Evolutionary conservation across 2,329 filamentous ascomycete genomes (phyloP), one percentile per base, ranked within the genome.

Genomic region (Aspergillus novoparasiticus): DNA sequence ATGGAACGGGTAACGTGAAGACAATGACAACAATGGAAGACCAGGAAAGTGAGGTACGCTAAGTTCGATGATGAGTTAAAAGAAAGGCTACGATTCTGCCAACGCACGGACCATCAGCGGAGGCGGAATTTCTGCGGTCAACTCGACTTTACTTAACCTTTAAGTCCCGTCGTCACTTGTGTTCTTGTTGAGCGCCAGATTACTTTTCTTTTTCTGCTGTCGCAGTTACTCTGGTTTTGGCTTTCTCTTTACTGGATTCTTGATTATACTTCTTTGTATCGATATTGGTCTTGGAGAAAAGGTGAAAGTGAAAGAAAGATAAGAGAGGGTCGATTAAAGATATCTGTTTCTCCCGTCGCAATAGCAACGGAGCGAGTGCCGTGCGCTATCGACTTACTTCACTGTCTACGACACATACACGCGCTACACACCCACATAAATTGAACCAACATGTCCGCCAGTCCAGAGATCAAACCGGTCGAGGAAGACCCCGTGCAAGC

Each of bases 361-460:
- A 41, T 41, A 41, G 39, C 39, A 41, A 41, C 39, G 39, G 39
- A 46, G 43, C 21, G 19, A 63, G 57, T 59, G 48, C 28, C 57
- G 46, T 57, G 41, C 55, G 30, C 34, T 32, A 41, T 43, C 32
- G 26, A 57, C 57, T 26, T 32, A 28, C 23, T 23, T 43, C n/a
- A 34, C 26, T 32, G 23, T 46, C 43, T 46, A 12, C 43, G 32
- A 58, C 23, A 19, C 46, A 23, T 58, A 39, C 58, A 60, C 43
- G 32, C 16, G 48, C 51, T 26, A 56, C 28, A 26, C 61, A 12
- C 6, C 45, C 21, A 26, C 45, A 48, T 9, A 48, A 2, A 12
- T 11, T 16, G 3, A n/a, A n/a, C 8, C 8, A 70, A 50, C 21
- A 80, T 80, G 78, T 80, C 78, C 34, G 76, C 74, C 36, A 78